Base-by-base conservation (phyloP, 495 filamentous ascomycete genomes). In the Aspergillus affinis region DNA sequence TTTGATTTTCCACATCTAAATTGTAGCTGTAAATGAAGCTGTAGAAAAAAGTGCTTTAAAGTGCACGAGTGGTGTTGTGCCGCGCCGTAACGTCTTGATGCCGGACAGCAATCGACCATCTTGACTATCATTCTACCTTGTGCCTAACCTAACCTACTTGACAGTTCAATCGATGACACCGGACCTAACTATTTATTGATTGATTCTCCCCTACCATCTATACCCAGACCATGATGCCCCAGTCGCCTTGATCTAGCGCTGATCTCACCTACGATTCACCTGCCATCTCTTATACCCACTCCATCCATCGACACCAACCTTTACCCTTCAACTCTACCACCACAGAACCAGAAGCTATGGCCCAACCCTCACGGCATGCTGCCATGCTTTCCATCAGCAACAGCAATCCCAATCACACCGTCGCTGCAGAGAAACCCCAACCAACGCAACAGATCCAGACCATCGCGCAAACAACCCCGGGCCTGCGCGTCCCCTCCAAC, bases 401-500 rank as follows among this genome's bases (percentile, higher is more conserved):
- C 60, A 63, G 48, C 51, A 58, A 58, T 18, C 49, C 69, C 58
- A 61, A 69, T 41, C 65, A 65, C 53, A 57, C 65, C 18, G 52
- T 57, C 27, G 41, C 66, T 23, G 41, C 66, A 53, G 75, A 77
- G 17, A 73, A 71, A 47, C 68, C 63, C 32, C 72, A 73, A 21
- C 69, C 71, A 45, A 51, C 65, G 44, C 64, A 78, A 75, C 63
- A 65, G 20, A 48, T 66, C 26, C 66, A 62, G 12, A 70, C 68
- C 57, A 55, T 72, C 62, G 59, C 65, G 63, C 70, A 76, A 60
- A 64, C 71, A 23, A 71, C 78, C 48, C 72, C 85, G 9, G 91
- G 89, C n/a, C 89, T 98, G 52, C 89, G 92, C 60, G 91, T 96
- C 65, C 92, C 94, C n/a, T 89, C 90, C 26, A 94, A 88, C 70